phyloP scores from a whole-genome alignment of 495 filamentous ascomycete genomes.

The Podospora pseudopauciseta region DNA sequence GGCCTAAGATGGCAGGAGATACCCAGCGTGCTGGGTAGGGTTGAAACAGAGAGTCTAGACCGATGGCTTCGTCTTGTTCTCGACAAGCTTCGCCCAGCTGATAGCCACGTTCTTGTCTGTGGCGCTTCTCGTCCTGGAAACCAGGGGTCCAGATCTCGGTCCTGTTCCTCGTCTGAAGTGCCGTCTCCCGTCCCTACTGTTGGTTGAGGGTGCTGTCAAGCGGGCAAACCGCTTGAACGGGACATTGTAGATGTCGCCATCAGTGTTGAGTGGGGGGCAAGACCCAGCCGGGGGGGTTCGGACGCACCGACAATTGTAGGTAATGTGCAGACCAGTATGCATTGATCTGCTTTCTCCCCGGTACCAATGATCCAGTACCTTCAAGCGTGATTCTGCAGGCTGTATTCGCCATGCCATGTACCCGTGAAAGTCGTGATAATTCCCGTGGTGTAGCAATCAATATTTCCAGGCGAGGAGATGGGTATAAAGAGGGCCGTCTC shows the following conservation, averaged over 20 bases:
- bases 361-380: neutral
- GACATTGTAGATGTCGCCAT: slow-evolving; percentile 6
- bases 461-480: neutral
- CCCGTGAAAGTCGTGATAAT: neutral
- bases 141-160: neutral
- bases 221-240: neutral
- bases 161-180: neutral
- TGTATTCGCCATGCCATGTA: slow-evolving; percentile 16
- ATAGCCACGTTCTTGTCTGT: slow-evolving; percentile 2
- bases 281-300: slow-evolving; percentile 1
- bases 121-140: neutral
- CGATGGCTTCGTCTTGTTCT: neutral
- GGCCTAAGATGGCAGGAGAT: neutral
- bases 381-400: slow-evolving; percentile 21
- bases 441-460: neutral
- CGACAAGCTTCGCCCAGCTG: neutral
- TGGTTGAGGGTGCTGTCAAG: neutral
- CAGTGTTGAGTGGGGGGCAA: neutral
- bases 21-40: neutral
- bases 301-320: neutral
- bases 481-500: neutral
- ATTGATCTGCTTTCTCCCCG: neutral
- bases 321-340: neutral
- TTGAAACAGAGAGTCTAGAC: neutral
- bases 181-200: neutral